A percentile compares a stretch with the other conserved stretches of the same genome.
Evolutionary conservation across 805 yeast genomes (phyloP).

Genomic region (Komagataella ulmi): DNA sequence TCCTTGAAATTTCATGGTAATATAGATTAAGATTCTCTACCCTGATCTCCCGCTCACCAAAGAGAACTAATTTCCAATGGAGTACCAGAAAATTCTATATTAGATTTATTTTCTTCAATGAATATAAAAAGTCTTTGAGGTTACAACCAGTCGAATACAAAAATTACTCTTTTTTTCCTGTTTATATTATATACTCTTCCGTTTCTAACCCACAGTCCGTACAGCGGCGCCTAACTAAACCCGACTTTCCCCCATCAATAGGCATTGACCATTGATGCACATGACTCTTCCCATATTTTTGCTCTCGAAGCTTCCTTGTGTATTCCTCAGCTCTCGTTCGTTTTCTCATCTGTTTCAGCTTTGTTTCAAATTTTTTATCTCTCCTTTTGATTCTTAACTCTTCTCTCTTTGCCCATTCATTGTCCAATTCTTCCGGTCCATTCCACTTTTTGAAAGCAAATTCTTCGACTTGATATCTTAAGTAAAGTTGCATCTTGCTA

Average conservation of each 20-base stretch:
- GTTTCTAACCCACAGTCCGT: slow-evolving; percentile 72
- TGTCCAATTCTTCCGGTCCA: slow-evolving; percentile 73
- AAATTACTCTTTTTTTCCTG: background rate
- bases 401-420: slow-evolving; percentile 86
- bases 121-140: too few relatives aligned
- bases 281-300: slow-evolving; percentile 48
- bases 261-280: slow-evolving; percentile 65
- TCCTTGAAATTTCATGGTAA: too few relatives aligned
- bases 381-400: slow-evolving; percentile 54
- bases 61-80: too few relatives aligned
- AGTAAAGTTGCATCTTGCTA: slow-evolving; percentile 83
- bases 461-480: slow-evolving; percentile 87
- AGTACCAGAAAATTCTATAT: too few relatives aligned
- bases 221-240: slow-evolving; percentile 47
- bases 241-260: slow-evolving; percentile 22
- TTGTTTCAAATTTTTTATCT: slow-evolving; percentile 68
- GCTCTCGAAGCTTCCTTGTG: slow-evolving; percentile 55
- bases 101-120: too few relatives aligned
- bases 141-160: too few relatives aligned
- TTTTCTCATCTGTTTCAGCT: slow-evolving; percentile 76
- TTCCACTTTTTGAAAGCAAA: slow-evolving; percentile 94
- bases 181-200: slow-evolving; percentile 52
- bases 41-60: too few relatives aligned
- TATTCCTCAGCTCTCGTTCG: slow-evolving; percentile 86
- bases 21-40: too few relatives aligned